Percentiles rank a stretch among this genome's conserved stretches.
Conservation (phyloP, 1,139 yeast species). For the Kurtzmaniella quercitrusa region DNA sequence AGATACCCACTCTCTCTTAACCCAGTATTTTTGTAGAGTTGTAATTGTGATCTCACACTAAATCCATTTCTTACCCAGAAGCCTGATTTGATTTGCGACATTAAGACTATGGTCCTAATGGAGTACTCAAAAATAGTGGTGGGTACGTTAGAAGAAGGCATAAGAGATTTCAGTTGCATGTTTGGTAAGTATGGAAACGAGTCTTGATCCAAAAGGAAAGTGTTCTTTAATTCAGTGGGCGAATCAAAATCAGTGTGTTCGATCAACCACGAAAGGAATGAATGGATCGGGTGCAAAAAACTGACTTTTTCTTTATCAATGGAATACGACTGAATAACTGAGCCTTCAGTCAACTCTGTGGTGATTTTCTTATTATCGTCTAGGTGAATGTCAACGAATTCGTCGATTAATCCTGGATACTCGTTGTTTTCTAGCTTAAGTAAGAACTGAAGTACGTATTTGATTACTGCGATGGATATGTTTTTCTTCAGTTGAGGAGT, state of each 20-base stretch:
- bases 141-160: constrained; percentile 4
- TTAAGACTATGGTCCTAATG: constrained; percentile 58
- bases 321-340: constrained; percentile 19
- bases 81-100: constrained; percentile 55
- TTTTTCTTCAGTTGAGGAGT: constrained; percentile 13
- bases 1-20: constrained; percentile 78
- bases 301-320: constrained; percentile 49
- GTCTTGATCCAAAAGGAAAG: constrained; percentile 13
- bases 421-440: constrained; percentile 25
- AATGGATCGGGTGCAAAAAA: constrained; percentile 77
- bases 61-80: constrained; percentile 60
- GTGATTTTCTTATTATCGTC: constrained; percentile 9
- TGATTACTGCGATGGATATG: constrained; percentile 27
- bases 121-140: constrained; percentile 65
- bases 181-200: constrained; percentile 4
- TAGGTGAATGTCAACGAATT: constrained; percentile 25
- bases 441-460: constrained; percentile 28
- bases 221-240: constrained; percentile 14
- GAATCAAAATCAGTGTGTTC: constrained; percentile 43
- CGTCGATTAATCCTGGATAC: constrained; percentile 26
- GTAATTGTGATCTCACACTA: constrained; percentile 73
- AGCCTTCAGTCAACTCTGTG: constrained; percentile 21
- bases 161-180: not conserved
- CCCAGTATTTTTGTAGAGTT: constrained; percentile 76
- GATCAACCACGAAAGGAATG: constrained; percentile 66